Base-by-base conservation (phyloP, 2,329 filamentous ascomycete species). In the Penicillium crustosum region DNA sequence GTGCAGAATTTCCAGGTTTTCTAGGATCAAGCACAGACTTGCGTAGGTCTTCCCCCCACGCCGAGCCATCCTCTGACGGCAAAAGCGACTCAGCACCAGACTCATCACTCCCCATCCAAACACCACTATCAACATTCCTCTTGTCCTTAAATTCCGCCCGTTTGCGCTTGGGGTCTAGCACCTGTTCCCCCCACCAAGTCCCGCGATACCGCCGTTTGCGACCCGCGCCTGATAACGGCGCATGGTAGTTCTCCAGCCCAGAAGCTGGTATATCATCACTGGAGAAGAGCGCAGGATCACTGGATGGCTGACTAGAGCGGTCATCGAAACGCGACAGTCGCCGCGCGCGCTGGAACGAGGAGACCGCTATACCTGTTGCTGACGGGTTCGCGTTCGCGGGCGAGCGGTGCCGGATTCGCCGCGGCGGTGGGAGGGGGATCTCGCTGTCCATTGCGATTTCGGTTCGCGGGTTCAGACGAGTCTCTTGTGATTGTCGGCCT, bases 41-140 rank as follows among this genome's bases (percentile, higher is more conserved):
- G 48, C 73, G 55, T 45, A 76, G 66, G 44, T 78, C 75, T 53
- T 78, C 77, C 23, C 74, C 69, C 65, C 73, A 76, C 13, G 53
- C 56, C 17, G 70, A 66, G 17, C 69, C 64, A 70, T 76, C 75
- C 50, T 73, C 72, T 4, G 71, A 74, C 1, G 67, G 60, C 44
- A 75, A 66, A 44, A 73, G 66, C 39, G 70, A 68, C 7, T 71
- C 70, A 2, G 67, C 69, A 3, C 65, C 68, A 9, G 75, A 75
- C 57, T 77, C 75, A 64, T 80, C 78, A 62, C 77, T 79, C 2
- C 73, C 76, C 77, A 80, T 78, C 73, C 77, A 80, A 12, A 80
- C 76, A 57, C 78, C 78, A 65, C 76, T 78, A 57, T 80, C 78
- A 29, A 78, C 67, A 59, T 78, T 67, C 23, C 78, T 69, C 64